phyloP scores from a whole-genome alignment of 148 eudicot genomes.

The Euryodendron excelsum region DNA sequence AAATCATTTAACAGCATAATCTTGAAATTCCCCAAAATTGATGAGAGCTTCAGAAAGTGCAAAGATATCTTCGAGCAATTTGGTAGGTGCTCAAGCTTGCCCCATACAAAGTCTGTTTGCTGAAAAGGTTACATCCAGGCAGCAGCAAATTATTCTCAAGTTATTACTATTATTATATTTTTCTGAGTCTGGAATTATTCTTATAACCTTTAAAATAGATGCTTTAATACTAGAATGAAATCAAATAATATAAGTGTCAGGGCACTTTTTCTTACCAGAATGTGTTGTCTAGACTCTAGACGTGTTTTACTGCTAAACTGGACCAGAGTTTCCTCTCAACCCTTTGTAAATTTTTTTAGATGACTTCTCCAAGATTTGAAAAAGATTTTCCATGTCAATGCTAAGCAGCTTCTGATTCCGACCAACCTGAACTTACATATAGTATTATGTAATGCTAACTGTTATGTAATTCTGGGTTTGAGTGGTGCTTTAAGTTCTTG shows the following conservation, averaged over 20 bases:
- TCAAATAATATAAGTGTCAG: not conserved
- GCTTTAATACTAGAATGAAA: not conserved
- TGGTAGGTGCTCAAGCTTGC: slow-evolving; percentile 42
- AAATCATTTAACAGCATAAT: slow-evolving; percentile 80
- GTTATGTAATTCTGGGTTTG: not conserved
- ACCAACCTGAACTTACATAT: not conserved
- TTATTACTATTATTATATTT: not conserved
- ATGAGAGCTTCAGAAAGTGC: slow-evolving; percentile 77
- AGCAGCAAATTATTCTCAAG: not conserved
- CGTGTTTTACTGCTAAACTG: not conserved
- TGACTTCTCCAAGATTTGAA: not conserved
- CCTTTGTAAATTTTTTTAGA: not conserved
- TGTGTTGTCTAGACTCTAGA: not conserved
- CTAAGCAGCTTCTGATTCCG: not conserved
- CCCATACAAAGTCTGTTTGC: not conserved
- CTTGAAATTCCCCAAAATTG: slow-evolving; percentile 89
- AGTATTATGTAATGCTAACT: not conserved
- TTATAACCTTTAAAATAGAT: not conserved
- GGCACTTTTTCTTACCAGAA: not conserved
- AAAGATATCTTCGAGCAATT: slow-evolving; percentile 65
- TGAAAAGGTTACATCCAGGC: not conserved
- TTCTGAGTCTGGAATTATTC: too few relatives aligned
- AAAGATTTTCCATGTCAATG: not conserved
- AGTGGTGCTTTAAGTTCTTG: not conserved
- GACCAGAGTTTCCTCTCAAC: not conserved